Conservation (phyloP, 148 eudicot genomes). For the Drosera capensis region DNA sequence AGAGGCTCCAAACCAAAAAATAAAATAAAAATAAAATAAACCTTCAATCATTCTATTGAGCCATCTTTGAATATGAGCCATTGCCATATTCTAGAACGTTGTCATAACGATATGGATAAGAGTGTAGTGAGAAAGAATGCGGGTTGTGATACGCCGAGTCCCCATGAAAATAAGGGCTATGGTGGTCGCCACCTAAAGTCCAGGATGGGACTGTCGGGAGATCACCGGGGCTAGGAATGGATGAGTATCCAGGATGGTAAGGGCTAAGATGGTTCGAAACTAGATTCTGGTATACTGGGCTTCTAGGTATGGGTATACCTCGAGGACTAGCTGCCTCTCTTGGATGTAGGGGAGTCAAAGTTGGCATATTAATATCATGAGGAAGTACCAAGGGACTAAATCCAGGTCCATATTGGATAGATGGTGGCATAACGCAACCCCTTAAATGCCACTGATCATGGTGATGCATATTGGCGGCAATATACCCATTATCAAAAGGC, state of each 20-base stretch:
- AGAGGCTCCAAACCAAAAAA: too few relatives aligned
- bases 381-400: conserved; percentile 11
- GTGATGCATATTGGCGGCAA: conserved; percentile 1
- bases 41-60: too few relatives aligned
- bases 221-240: neutral
- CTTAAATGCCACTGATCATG: conserved; percentile 8
- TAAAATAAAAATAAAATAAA: too few relatives aligned
- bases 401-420: conserved; percentile 6
- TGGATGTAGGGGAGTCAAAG: neutral
- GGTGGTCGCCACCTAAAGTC: too few relatives aligned
- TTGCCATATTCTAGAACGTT: too few relatives aligned
- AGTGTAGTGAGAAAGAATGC: too few relatives aligned
- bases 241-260: neutral
- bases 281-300: conserved; percentile 13
- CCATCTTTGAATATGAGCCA: too few relatives aligned
- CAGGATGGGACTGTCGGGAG: too few relatives aligned
- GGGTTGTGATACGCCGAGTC: too few relatives aligned
- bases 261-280: conserved; percentile 7
- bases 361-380: conserved; percentile 3
- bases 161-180: too few relatives aligned
- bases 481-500: conserved; percentile 3
- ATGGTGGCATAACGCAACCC: conserved; percentile 4
- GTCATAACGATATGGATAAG: too few relatives aligned
- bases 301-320: conserved; percentile 15
- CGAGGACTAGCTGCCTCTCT: conserved; percentile 16